Base-by-base conservation (phyloP, 176 grass and related monocot species). In the Carex pumila region DNA sequence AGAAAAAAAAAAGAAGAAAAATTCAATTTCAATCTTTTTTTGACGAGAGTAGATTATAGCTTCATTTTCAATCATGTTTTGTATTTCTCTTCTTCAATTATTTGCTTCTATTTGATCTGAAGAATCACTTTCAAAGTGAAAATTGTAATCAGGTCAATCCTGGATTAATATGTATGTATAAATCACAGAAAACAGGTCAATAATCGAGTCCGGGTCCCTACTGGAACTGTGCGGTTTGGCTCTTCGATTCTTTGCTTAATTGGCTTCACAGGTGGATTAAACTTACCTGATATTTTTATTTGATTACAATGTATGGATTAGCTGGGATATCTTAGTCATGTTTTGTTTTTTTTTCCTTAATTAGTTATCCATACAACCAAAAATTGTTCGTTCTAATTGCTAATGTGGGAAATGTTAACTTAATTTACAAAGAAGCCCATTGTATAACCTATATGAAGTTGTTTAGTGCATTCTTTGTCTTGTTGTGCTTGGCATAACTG, bases 21-120 rank as follows among this genome's bases (percentile, higher is more conserved):
- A n/a, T n/a, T n/a, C n/a, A n/a, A n/a, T n/a, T n/a, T n/a, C n/a
- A n/a, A n/a, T n/a, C n/a, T n/a, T n/a, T n/a, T n/a, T n/a, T n/a
- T n/a, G n/a, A n/a, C n/a, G n/a, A n/a, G n/a, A n/a, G n/a, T n/a
- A n/a, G n/a, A n/a, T n/a, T n/a, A n/a, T n/a, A n/a, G n/a, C 30
- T 63, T 41, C 31, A 22, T 41, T 62, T 62, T 22, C 56, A 19
- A 11, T 47, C 60, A 61, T 1, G 37, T 61, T 21, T 37, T 79
- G 19, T 57, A 30, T 47, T 81, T 53, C 11, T 49, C 17, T 58
- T 80, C 5, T 19, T 61, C 14, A 56, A 31, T 65, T 36, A 43
- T 62, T 63, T 14, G 18, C 49, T 25, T 81, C 34, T 63, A 81
- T 29, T 81, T 65, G 79, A 64, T 81, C 41, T 43, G 79, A 81